Evolutionary conservation across 805 yeast species (phyloP).

Genomic region (Nakazawaea populi): DNA sequence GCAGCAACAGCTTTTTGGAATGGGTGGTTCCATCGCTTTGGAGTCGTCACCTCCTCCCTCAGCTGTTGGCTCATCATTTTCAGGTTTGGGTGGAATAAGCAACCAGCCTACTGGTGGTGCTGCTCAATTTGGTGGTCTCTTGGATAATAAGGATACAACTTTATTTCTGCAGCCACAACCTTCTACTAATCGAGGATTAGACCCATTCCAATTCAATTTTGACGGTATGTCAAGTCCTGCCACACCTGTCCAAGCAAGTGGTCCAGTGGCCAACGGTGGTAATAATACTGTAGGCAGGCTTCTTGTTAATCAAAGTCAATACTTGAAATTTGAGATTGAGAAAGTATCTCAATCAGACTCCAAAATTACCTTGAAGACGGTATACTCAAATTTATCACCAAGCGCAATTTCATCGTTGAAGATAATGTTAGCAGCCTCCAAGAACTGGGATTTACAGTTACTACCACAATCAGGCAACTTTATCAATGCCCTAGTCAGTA

Average conservation of each 20-base stretch:
- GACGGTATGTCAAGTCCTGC: background rate
- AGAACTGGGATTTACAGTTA: slow-evolving; percentile 48
- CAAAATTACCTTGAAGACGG: slow-evolving; percentile 37
- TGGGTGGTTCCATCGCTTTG: slow-evolving; percentile 24
- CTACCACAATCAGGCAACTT: slow-evolving; percentile 55
- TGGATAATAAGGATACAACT: background rate
- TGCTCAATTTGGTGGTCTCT: background rate
- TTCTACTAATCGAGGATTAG: slow-evolving; percentile 18
- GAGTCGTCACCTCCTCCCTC: slow-evolving; percentile 23
- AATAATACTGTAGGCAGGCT: background rate
- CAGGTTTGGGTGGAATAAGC: background rate
- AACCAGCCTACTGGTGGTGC: no score
- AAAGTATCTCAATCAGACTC: slow-evolving; percentile 29
- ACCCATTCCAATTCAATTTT: slow-evolving; percentile 30
- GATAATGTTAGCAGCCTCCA: slow-evolving; percentile 69
- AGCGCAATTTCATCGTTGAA: slow-evolving; percentile 43
- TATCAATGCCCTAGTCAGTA: slow-evolving; percentile 39
- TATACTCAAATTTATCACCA: slow-evolving; percentile 45
- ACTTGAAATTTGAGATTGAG: slow-evolving; percentile 44
- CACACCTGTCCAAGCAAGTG: background rate
- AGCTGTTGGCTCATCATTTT: background rate
- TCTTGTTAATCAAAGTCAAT: slow-evolving; percentile 35
- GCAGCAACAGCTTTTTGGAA: slow-evolving; percentile 25
- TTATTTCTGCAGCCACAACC: slow-evolving; percentile 12
- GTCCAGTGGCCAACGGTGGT: no score